Conservation (phyloP, 805 yeast genomes). For the Dipodascopsis tothii region DNA sequence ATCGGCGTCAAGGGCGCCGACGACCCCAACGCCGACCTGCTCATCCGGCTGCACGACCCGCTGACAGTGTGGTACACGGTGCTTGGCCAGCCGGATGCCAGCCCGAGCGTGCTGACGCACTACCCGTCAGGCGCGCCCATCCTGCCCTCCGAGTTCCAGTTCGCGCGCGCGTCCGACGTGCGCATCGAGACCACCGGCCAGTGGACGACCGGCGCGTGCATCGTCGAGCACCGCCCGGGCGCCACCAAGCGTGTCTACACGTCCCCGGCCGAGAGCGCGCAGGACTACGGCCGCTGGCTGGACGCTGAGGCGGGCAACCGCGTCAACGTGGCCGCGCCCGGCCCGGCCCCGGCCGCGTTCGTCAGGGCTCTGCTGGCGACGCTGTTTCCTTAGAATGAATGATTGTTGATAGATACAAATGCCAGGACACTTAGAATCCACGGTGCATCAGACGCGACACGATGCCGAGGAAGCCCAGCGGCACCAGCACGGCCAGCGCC, state of each 20-base stretch:
- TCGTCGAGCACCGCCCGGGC: conserved; percentile 31
- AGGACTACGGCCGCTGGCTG: conserved; percentile 27
- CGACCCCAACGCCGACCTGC: conserved; percentile 20
- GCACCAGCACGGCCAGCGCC: not conserved
- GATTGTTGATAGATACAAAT: not conserved
- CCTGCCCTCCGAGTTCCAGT: conserved; percentile 2
- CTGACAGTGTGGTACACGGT: conserved; percentile 33
- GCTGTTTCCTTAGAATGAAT: conserved; percentile 6
- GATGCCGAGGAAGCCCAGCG: not conserved
- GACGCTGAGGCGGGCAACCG: conserved; percentile 23
- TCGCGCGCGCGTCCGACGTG: conserved; percentile 28
- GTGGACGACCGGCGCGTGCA: conserved; percentile 35
- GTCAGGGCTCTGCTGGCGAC: conserved; percentile 21
- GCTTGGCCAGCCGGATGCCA: conserved; percentile 2
- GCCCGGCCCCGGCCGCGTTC: conserved; percentile 24
- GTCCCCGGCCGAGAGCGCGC: conserved; percentile 6
- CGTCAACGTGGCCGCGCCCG: conserved; percentile 20
- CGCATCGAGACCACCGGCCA: conserved; percentile 36
- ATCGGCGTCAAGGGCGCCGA: conserved; percentile 8
- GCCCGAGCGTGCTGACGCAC: conserved; percentile 16
- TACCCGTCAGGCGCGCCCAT: not conserved
- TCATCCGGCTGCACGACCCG: conserved; percentile 35
- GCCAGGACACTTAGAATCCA: not conserved
- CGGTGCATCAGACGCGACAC: not conserved
- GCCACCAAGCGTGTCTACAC: conserved; percentile 23